A percentile compares a stretch with the other conserved stretches of the same genome.
These are phyloP conservation scores for Nematocida minor DNA, from an alignment of 371 early-diverging fungal species.

Conservation along the genomic window DNA sequence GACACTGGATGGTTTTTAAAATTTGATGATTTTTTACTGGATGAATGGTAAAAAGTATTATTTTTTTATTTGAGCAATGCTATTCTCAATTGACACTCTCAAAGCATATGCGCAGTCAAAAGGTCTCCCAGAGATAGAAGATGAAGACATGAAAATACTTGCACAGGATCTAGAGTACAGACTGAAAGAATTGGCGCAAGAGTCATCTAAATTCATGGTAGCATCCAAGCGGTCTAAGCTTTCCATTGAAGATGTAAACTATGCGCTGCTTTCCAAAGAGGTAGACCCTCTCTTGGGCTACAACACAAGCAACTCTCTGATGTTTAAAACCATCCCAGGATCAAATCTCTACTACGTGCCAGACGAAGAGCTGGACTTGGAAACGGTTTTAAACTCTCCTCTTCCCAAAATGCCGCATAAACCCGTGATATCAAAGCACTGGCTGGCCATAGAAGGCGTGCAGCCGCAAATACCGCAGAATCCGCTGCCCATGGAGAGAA, in stretches of 20 bases:
- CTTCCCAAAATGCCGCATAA: conserved; percentile 80
- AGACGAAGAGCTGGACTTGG: conserved; percentile 91
- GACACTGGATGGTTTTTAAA: too few species aligned
- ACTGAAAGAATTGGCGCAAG: conserved; percentile 86
- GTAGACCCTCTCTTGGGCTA: conserved; percentile 95
- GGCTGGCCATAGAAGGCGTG: conserved; percentile 96
- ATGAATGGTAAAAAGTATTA: too few species aligned
- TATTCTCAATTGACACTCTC: conserved; percentile 65
- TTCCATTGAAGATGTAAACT: conserved; percentile 81
- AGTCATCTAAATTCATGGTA: conserved; percentile 92
- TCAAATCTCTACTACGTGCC: conserved; percentile 78
- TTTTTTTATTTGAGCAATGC: conserved; percentile 59
- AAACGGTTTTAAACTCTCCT: conserved; percentile 76
- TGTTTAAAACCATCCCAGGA: conserved; percentile 66
- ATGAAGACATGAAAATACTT: conserved; percentile 76
- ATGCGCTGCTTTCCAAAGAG: conserved; percentile 83
- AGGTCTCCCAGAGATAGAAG: conserved; percentile 80
- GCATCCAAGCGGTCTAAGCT: conserved; percentile 81
- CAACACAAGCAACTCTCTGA: conserved; percentile 71
- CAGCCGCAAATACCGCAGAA: conserved; percentile 97
- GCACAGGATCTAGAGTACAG: conserved; percentile 91
- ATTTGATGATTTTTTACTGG: too few species aligned
- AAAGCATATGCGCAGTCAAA: conserved; percentile 72
- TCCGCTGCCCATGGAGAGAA: conserved; percentile 73
- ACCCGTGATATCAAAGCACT: conserved; percentile 70